Base-by-base conservation (phyloP, 2,329 filamentous ascomycete genomes). In the Pseudocercospora vitis region DNA sequence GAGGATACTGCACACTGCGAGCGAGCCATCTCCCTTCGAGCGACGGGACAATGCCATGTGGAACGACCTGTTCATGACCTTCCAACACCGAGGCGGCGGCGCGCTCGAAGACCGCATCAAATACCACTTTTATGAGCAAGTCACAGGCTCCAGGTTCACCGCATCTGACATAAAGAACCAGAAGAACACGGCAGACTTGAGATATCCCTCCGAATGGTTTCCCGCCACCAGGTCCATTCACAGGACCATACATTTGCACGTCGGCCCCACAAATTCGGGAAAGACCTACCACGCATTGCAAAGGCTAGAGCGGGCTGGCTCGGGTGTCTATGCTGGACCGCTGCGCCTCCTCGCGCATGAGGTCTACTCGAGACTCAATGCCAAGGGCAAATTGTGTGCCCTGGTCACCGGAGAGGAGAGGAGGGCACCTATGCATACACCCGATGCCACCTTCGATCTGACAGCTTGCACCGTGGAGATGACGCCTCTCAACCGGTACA, bases 241-340 rank as follows among this genome's bases (percentile, higher is more conserved):
- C 65, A 81, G 94, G 39, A 92, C 84, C 0, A 81, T 99, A 33
- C 90, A 97, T 74, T 77, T 99, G 16, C 94, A 99, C 65, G 91
- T 99, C 46, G 94, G 94, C 0, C 94, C 94, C 1, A 99, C 94
- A 2, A 99, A 99, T 71, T 97, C 94, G 0, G 94, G 94, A 53
- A 99, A 99, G 77, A 99, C 95, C 0, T 99, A 97, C 68, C 87
- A 91, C 68, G 95, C 94, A 0, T 75, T 99, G 59, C 86, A 95
- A 72, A 84, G 87, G 9, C 79, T 99, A 8, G 89, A 96, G 69
- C 78, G 82, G 46, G 86, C 87, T 2, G 79, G 85, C 24, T 80
- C 78, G 7, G 94, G 94, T 32, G 85, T 96, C 46, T 99, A 97
- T 69, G 90, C 92, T 3, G 94, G 95, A 0, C 94, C 94, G 0